Percentiles rank a stretch among this genome's conserved stretches.
Conservation (phyloP, 2,329 filamentous ascomycete species). For the Colletotrichum neosansevieriae region DNA sequence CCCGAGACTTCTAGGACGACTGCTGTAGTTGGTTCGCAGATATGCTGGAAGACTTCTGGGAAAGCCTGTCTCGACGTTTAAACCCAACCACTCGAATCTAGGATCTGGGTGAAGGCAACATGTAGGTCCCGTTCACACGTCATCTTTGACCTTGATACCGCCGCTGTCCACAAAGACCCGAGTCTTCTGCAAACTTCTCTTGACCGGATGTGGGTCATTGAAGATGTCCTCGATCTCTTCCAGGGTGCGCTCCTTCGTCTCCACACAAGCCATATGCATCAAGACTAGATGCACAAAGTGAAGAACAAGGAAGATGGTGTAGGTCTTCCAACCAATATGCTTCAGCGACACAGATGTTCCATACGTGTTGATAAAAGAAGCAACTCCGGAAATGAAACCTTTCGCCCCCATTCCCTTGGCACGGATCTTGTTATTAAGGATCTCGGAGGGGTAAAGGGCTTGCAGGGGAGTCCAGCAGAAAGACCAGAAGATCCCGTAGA, state of each 20-base stretch:
- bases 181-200: conserved; percentile 40
- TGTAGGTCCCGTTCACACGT: background rate
- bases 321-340: conserved; percentile 57
- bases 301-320: conserved; percentile 58
- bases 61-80: too few species aligned
- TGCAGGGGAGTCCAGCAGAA: conserved; percentile 61
- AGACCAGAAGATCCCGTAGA: conserved; percentile 57
- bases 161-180: conserved; percentile 30
- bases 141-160: conserved; percentile 29
- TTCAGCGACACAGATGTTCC: conserved; percentile 57
- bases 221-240: conserved; percentile 69
- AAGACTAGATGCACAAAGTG: conserved; percentile 47
- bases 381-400: conserved; percentile 51
- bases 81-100: too few species aligned
- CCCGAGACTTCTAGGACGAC: too few species aligned
- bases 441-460: conserved; percentile 54
- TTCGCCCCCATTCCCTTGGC: conserved; percentile 57
- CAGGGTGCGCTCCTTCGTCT: conserved; percentile 66
- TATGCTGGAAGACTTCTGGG: too few species aligned
- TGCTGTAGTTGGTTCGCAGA: too few species aligned
- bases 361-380: conserved; percentile 51
- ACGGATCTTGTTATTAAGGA: conserved; percentile 50
- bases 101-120: background rate
- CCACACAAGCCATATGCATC: conserved; percentile 48
- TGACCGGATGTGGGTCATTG: conserved; percentile 51